Base-by-base conservation (phyloP, 257 asterid genomes). In the Sherardia arvensis region DNA sequence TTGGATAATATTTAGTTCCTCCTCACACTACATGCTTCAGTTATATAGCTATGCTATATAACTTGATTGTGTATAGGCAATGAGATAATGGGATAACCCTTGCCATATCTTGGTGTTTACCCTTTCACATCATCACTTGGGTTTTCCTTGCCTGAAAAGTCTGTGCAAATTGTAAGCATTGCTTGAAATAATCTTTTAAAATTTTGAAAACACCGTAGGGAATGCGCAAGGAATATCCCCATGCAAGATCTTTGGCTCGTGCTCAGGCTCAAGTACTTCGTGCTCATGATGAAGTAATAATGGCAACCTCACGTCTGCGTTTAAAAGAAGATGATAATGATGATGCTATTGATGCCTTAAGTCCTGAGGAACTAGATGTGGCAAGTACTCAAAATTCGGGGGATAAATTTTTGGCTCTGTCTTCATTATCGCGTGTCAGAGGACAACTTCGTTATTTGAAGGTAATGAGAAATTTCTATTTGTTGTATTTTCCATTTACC, bases 381-480 rank as follows among this genome's bases (percentile, higher is more conserved):
- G 95, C 97, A 73, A 85, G 81, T 73, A 85, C 80, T 67, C 88
- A 87, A 79, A 85, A 84, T 78, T 89, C 97, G 51, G 79, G 95
- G 56, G 97, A 93, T 64, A 93, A 93, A 75, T 87, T 93, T 77
- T 66, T 93, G 30, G 95, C 88, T 17, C 56, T 69, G 77, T 84
- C 87, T 77, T 80, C 84, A 65, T 68, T 93, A 74, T 79, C 90
- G 8, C 95, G 92, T 47, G 74, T 83, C 73, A 89, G 79, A 77
- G 97, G 97, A 67, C 97, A 93, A 75, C 95, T 93, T 65, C 97
- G 99, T 65, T 93, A 87, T 80, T 87, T 93, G 81, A 85, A 87
- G 96, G 99, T 90, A 80, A 64, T 34, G 59, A 66, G 4, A 55
- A 49, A 48, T 34, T 57, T 53, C 61, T 45, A 6, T 10, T 25